These are phyloP conservation scores for Phytophthora pistaciae DNA, from an alignment of 352 stramenopile genomes.

Conservation along the genomic window DNA sequence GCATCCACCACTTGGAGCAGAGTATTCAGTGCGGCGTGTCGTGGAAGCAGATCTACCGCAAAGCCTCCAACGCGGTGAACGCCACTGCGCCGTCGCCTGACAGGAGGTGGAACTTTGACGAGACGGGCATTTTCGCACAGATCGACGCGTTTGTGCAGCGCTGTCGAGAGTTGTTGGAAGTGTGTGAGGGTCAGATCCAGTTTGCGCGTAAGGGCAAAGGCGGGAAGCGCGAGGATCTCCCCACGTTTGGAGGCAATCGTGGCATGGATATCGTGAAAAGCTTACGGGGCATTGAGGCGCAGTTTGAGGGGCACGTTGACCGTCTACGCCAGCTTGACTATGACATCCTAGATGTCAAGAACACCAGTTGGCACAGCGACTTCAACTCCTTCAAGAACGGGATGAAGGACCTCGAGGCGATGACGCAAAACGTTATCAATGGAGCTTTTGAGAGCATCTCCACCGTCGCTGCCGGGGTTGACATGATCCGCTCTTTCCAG, in stretches of 20 bases:
- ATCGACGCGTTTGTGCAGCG: conserved; percentile 97
- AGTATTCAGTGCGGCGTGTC: conserved; percentile 93
- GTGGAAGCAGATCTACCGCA: conserved; percentile 93
- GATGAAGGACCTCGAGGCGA: conserved; percentile 97
- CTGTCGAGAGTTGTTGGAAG: conserved; percentile 94
- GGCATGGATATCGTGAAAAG: conserved; percentile 94
- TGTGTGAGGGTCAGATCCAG: conserved; percentile 96
- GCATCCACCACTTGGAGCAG: conserved; percentile 91
- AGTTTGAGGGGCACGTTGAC: conserved; percentile 94
- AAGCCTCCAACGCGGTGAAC: conserved; percentile 71
- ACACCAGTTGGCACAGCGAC: conserved; percentile 95
- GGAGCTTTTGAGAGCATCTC: conserved; percentile 94
- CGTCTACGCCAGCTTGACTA: conserved; percentile 93
- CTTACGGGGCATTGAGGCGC: conserved; percentile 92
- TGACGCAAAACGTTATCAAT: conserved; percentile 97
- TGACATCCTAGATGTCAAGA: conserved; percentile 96
- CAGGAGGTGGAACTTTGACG: conserved; percentile 93
- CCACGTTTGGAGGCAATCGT: conserved; percentile 93
- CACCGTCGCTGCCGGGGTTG: conserved; percentile 88
- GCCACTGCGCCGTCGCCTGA: conserved; percentile 49
- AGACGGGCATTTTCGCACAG: conserved; percentile 95
- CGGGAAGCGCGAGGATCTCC: conserved; percentile 69
- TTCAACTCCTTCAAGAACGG: conserved; percentile 97
- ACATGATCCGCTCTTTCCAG: conserved; percentile 94
- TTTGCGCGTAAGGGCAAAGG: conserved; percentile 91